Evolutionary conservation across 2,329 filamentous ascomycete species (phyloP), one percentile per base, ranked within the genome.

Genomic region (Colletotrichum tropicicola): DNA sequence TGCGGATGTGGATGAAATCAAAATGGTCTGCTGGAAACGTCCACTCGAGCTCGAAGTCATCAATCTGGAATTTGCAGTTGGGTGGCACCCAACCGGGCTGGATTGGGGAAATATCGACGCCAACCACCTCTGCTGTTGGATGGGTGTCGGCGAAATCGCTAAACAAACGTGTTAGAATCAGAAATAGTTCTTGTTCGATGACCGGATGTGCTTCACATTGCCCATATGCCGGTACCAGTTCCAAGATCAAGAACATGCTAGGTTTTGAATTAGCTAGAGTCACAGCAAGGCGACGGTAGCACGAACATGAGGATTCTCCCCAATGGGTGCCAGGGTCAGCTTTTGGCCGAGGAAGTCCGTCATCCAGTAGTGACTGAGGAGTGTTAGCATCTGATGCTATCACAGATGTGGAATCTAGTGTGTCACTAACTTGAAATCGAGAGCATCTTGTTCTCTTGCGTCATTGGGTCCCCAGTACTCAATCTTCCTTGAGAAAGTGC

Each of bases 1-100:
- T 77, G 19, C 85, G 83, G 2, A 84, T 80, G 70, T 90, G 88
- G 49, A 91, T 82, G 68, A 84, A 86, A 73, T 90, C 87, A 67
- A 89, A 88, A 48, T 80, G 73, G 58, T 82, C 70, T 0, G 77
- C 70, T 0, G 81, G 77, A 19, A 77, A 86, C 73, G 77, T 87
- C 78, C 79, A 83, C 3, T 78, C 75, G 13, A 75, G 80, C 67
- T 86, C 85, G 32, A 86, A 83, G 67, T 91, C 88, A 72, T 91
- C 88, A 39, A 91, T 83, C 59, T 89, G 82, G 60, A 91, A 91
- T 64, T 85, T 83, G 55, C 89, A 86, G 69, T 91, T 91, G 15
- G 82, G 80, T 1, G 88, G 87, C 0, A 89, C 82, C 72, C 79
- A 60, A 35, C 73, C 74, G 1, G 86, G 85, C 68, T 88, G 85